Evolutionary conservation across 768 basidiomycete species (phyloP).

Genomic region (Calocera cornea): DNA sequence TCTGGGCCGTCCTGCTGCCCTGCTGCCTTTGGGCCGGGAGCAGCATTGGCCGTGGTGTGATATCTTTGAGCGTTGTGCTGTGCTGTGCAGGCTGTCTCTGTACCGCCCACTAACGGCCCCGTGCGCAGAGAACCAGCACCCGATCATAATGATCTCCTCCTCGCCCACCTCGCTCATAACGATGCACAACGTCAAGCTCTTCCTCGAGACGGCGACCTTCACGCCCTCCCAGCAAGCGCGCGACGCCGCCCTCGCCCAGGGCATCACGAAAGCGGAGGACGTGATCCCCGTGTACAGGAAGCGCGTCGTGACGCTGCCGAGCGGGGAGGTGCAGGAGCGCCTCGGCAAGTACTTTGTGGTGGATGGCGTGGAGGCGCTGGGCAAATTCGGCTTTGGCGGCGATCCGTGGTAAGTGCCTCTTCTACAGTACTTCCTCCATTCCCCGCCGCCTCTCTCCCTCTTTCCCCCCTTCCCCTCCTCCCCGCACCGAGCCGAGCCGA

Average conservation of each 20-base stretch:
- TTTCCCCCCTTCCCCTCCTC: neutral
- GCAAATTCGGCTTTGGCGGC: constrained; percentile 60
- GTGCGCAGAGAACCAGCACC: constrained; percentile 53
- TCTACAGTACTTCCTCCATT: neutral
- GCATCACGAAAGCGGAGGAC: constrained; percentile 64
- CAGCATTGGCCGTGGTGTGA: too few species aligned
- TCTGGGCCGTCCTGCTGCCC: neutral
- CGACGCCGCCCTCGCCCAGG: constrained; percentile 42
- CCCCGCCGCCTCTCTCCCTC: neutral
- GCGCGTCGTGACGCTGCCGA: constrained; percentile 53
- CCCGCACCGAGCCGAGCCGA: constrained; percentile 5
- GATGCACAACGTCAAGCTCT: constrained; percentile 93
- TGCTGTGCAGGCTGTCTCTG: too few species aligned
- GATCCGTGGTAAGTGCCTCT: constrained; percentile 57
- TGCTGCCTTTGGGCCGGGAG: too few species aligned
- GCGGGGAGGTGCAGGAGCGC: constrained; percentile 43
- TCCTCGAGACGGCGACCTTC: constrained; percentile 78
- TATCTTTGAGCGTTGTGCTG: too few species aligned
- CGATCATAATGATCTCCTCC: constrained; percentile 95
- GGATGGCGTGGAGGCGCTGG: constrained; percentile 81
- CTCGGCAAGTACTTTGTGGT: constrained; percentile 64
- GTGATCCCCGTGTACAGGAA: constrained; percentile 78
- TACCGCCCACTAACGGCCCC: too few species aligned
- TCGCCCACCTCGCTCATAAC: constrained; percentile 90
- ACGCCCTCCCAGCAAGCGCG: constrained; percentile 17